phyloP scores from a whole-genome alignment of 352 stramenopile genomes.

The Globisporangium alternatum region DNA sequence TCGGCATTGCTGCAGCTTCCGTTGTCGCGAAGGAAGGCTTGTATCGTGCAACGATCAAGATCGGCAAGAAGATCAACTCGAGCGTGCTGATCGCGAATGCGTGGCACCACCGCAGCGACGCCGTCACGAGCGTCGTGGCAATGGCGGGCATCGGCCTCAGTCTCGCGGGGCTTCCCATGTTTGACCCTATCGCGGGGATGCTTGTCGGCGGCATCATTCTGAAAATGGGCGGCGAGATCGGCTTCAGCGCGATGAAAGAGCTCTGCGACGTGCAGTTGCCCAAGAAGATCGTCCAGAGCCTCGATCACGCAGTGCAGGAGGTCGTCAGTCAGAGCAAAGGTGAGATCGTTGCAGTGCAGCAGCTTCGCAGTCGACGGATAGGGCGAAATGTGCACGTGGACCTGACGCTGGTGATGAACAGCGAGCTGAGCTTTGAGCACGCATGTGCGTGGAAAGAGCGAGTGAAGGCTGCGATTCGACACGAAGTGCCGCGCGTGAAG shows the following conservation, averaged over 20 bases:
- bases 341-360: conserved; percentile 39
- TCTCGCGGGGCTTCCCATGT: conserved; percentile 56
- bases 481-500: conserved; percentile 48
- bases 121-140: conserved; percentile 77
- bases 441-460: conserved; percentile 60
- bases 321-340: conserved; percentile 42
- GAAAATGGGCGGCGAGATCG: conserved; percentile 76
- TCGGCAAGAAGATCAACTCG: conserved; percentile 90
- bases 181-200: conserved; percentile 67
- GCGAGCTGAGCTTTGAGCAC: conserved; percentile 26
- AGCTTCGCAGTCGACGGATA: conserved; percentile 56
- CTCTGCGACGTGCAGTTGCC: conserved; percentile 63
- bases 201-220: conserved; percentile 71
- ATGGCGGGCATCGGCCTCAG: conserved; percentile 63
- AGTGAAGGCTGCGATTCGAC: conserved; percentile 44
- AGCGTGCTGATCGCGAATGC: conserved; percentile 94
- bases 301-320: conserved; percentile 31
- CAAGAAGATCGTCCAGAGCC: conserved; percentile 28
- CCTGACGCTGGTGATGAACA: conserved; percentile 44
- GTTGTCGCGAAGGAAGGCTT: conserved; percentile 91
- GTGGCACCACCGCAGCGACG: conserved; percentile 91
- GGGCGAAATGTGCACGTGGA: conserved; percentile 60
- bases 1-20: conserved; percentile 83
- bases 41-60: conserved; percentile 88
- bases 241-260: conserved; percentile 53